Base-by-base conservation (phyloP, 805 yeast genomes). In the Cyberlindnera samutprakarnensis region DNA sequence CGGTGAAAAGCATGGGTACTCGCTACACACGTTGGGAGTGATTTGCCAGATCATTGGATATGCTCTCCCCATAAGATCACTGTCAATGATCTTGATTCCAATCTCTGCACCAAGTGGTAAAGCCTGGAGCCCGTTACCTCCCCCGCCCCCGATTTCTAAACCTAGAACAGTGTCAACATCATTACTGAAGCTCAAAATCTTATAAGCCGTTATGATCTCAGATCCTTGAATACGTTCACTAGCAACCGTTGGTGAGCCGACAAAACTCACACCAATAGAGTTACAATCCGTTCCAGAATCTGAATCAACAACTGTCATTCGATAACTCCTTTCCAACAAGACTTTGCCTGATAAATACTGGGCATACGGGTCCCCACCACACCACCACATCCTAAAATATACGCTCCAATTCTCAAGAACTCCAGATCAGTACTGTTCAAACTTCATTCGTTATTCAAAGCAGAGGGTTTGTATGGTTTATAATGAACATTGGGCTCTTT, bases 321-420 rank as follows among this genome's bases (percentile, higher is more conserved):
- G 34, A 30, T 60, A 58, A 19, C 59, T 47, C 1, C 55, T 43
- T 22, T 58, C 62, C 25, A 68, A 48, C 33, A 43, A 64, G n/a
- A 44, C 48, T 5, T n/a, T n/a, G n/a, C n/a, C n/a, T n/a, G n/a
- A n/a, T n/a, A n/a, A n/a, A n/a, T n/a, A n/a, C n/a, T n/a, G n/a
- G n/a, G 70, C 51, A 42, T 68, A 64, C 14, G 75, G 73, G 33
- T 57, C 59, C 20, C 75, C 74, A 15, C 75, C n/a, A n/a, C 75
- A n/a, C 75, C 75, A 4, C 73, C 75, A 48, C 69, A 62, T 2
- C 74, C 75, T 4, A 68, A 54, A 33, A 68, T 64, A 39, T 67
- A 68, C 14, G 62, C 49, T 7, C 74, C 75, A 29, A 64, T 54
- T 16, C 61, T 45, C 12, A 68, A 35, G 37, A 57, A 63, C 23